These are phyloP conservation scores for Cinchona pubescens DNA, from an alignment of 257 asterid genomes.

Conservation along the genomic window DNA sequence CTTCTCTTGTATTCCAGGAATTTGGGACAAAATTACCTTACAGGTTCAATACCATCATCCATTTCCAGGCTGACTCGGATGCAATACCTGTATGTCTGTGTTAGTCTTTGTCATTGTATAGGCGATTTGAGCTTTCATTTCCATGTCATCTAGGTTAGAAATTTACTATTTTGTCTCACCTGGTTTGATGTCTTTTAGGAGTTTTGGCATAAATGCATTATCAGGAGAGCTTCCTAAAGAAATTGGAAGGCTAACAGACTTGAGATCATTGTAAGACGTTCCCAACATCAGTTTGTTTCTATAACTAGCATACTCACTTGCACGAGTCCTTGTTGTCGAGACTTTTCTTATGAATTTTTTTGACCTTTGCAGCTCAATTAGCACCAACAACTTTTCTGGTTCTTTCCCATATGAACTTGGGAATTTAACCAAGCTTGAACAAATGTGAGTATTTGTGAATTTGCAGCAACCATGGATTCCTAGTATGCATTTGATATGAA, in stretches of 20 bases:
- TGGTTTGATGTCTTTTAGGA: constrained; percentile 35
- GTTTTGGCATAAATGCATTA: constrained; percentile 49
- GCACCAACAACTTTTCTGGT: constrained; percentile 75
- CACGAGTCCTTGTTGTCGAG: too few species aligned
- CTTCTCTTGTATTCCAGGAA: constrained; percentile 38
- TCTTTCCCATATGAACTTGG: constrained; percentile 73
- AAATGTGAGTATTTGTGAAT: constrained; percentile 41
- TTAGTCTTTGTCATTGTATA: background rate
- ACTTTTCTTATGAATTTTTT: too few species aligned
- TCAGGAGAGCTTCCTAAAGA: constrained; percentile 73
- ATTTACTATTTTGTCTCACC: background rate
- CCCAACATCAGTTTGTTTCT: background rate
- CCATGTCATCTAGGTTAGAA: background rate
- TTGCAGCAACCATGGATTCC: background rate
- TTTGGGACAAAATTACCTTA: constrained; percentile 54
- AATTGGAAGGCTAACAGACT: constrained; percentile 57
- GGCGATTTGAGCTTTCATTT: background rate
- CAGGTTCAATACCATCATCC: constrained; percentile 57
- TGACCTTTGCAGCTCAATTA: constrained; percentile 36
- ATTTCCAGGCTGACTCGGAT: constrained; percentile 53
- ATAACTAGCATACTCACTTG: background rate
- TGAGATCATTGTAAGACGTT: constrained; percentile 49
- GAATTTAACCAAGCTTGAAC: constrained; percentile 43
- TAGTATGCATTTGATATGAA: background rate
- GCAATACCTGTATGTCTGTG: constrained; percentile 57